Base-by-base conservation (phyloP, 495 filamentous ascomycete species). In the Halenospora varia region DNA sequence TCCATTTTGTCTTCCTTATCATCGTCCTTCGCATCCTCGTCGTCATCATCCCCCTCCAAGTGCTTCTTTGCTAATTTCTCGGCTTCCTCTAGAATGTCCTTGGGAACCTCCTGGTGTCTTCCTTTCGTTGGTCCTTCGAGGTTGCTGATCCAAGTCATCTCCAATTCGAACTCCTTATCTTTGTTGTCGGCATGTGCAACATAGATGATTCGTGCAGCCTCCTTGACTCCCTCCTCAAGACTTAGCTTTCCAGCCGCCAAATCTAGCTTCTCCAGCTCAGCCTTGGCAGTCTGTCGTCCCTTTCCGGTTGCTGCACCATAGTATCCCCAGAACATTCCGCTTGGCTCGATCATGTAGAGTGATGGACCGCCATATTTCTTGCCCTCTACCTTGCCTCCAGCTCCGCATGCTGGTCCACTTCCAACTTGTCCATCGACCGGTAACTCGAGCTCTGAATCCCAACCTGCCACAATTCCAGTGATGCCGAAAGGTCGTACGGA, bases 271-370 rank as follows among this genome's bases (percentile, higher is more conserved):
- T 98, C 94, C 55, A 98, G 82, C 74, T 98, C 94, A 6, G 93
- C 89, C 75, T 98, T 98, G 55, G 94, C 94, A 39, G 90, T 86
- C 75, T 98, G 94, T 65, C 94, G 79, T 41, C 94, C 94, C 68
- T 97, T 97, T 53, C 94, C 94, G 25, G 94, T 96, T 25, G 94
- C 94, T 48, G 94, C 94, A 63, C 94, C 94, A 71, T 96, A 96
- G 75, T 98, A 98, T 10, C 94, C 94, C 94, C 94, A 98, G 75
- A 96, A 96, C 54, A 92, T 73, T 53, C 94, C 94, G 68, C 90
- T 96, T 48, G 94, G 94, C 76, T 98, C 94, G 66, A 97, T 90
- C 94, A 98, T 98, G 80, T 96, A 97, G 52, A 98, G 80, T 44
- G 82, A 90, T 26, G 94, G 94, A 0, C 92, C 94, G 66, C 93